phyloP scores from a whole-genome alignment of 2,329 filamentous ascomycete genomes.

The Myriosclerotinia scirpicola region DNA sequence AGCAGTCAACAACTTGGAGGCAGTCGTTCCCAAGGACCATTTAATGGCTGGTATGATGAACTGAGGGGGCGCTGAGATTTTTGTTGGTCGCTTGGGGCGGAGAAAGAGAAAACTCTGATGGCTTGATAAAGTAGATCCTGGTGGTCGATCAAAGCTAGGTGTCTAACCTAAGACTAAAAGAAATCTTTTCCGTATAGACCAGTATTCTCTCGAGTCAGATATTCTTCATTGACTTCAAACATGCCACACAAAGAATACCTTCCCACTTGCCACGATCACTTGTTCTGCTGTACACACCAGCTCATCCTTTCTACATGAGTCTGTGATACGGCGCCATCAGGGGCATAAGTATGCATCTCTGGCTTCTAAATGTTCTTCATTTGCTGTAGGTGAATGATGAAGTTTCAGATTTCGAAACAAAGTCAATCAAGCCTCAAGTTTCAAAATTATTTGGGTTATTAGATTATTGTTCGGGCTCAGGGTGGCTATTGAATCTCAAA shows the following conservation, averaged over 20 bases:
- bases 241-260: neutral
- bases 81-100: neutral
- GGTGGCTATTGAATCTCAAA: neutral
- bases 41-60: slow-evolving; percentile 10
- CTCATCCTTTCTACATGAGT: neutral
- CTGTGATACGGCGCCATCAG: neutral
- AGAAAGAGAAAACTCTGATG: neutral
- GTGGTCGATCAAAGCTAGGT: neutral
- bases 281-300: neutral
- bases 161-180: neutral
- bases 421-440: neutral
- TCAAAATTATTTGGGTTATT: neutral
- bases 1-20: slow-evolving; percentile 27
- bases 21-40: slow-evolving; percentile 25
- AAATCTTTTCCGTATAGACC: neutral
- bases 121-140: neutral
- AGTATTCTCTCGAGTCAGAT: neutral
- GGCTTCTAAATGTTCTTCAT: neutral
- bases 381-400: neutral
- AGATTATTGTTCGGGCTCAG: neutral
- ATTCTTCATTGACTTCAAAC: neutral
- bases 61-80: neutral
- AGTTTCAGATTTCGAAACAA: neutral
- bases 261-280: neutral
- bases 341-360: neutral